A percentile compares a stretch with the other conserved stretches of the same genome.
These are phyloP conservation scores for Hanseniaspora vineae DNA, from an alignment of 805 yeast genomes.

Conservation along the genomic window DNA sequence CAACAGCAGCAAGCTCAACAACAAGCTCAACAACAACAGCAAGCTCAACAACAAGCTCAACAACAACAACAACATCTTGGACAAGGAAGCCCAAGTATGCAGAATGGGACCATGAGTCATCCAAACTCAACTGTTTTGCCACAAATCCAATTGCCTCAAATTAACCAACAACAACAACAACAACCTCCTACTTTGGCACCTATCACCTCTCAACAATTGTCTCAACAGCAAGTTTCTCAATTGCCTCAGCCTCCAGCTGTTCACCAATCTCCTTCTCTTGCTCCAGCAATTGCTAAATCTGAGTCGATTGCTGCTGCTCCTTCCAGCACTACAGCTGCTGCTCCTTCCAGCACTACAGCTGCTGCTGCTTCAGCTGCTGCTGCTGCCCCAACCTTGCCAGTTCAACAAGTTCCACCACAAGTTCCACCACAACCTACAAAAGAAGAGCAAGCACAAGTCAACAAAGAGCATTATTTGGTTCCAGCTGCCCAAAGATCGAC, in stretches of 20 bases:
- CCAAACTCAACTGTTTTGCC: constrained; percentile 2
- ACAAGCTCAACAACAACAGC: constrained; percentile 9
- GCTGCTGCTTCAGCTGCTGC: constrained; percentile 6
- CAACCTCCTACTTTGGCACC: constrained; percentile 5
- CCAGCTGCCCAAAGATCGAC: constrained; percentile 28
- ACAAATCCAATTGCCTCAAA: constrained; percentile 4
- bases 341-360: constrained; percentile 8
- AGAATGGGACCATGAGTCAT: constrained; percentile 4
- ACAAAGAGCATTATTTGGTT: constrained; percentile 24
- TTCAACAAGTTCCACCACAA: background rate
- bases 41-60: constrained; percentile 3
- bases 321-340: constrained; percentile 7
- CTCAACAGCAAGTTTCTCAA: no score
- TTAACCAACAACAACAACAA: constrained; percentile 5
- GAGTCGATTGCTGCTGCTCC: constrained; percentile 9
- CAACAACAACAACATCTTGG: constrained; percentile 8
- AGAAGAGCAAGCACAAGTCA: constrained; percentile 11
- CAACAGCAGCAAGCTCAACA: constrained; percentile 12
- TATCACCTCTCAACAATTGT: background rate
- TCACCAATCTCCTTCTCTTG: constrained; percentile 11
- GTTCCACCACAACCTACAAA: background rate
- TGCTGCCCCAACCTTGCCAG: constrained; percentile 4
- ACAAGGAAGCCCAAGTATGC: background rate
- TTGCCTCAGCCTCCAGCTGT: no score
- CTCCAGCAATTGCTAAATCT: constrained; percentile 8